These are phyloP conservation scores for Pyrrhoderma lamaoense DNA, from an alignment of 1,284 basidiomycete genomes.

Conservation along the genomic window DNA sequence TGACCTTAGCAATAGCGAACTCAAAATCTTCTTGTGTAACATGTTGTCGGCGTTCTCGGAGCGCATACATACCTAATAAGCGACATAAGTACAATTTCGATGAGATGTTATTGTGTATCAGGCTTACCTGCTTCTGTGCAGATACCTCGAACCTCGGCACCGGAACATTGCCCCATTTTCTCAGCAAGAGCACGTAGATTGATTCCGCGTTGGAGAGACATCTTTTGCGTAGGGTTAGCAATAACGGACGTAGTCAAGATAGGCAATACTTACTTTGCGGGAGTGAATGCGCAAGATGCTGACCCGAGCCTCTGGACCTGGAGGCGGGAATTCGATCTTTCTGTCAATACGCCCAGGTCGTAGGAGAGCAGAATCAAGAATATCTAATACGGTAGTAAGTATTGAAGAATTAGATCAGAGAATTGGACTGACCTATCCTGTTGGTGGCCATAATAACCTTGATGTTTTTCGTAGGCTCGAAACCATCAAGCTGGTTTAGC, in stretches of 20 bases:
- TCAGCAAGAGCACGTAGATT: constrained; percentile 92
- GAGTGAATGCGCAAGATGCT: constrained; percentile 97
- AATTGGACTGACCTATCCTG: constrained; percentile 68
- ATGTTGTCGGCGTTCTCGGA: constrained; percentile 91
- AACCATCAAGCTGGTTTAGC: constrained; percentile 95
- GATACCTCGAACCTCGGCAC: constrained; percentile 96
- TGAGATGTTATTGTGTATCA: no score
- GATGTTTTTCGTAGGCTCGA: constrained; percentile 97
- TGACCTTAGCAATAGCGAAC: constrained; percentile 91
- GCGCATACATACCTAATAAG: constrained; percentile 84
- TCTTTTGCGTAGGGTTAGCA: constrained; percentile 42
- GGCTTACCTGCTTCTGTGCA: constrained; percentile 91
- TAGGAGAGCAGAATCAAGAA: constrained; percentile 90
- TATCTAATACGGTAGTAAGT: constrained; percentile 47
- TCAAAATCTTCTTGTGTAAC: constrained; percentile 99
- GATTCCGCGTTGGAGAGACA: constrained; percentile 97
- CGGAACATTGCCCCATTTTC: constrained; percentile 99
- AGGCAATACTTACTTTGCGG: constrained; percentile 64
- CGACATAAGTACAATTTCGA: constrained; percentile 4
- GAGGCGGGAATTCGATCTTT: constrained; percentile 99
- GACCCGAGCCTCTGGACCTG: constrained; percentile 94
- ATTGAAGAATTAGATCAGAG: neutral
- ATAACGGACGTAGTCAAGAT: neutral
- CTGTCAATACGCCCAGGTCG: constrained; percentile 97
- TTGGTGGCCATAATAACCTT: constrained; percentile 99